Conservation (phyloP, 768 basidiomycete species). For the Tylopilus plumbeoviolaceoides region DNA sequence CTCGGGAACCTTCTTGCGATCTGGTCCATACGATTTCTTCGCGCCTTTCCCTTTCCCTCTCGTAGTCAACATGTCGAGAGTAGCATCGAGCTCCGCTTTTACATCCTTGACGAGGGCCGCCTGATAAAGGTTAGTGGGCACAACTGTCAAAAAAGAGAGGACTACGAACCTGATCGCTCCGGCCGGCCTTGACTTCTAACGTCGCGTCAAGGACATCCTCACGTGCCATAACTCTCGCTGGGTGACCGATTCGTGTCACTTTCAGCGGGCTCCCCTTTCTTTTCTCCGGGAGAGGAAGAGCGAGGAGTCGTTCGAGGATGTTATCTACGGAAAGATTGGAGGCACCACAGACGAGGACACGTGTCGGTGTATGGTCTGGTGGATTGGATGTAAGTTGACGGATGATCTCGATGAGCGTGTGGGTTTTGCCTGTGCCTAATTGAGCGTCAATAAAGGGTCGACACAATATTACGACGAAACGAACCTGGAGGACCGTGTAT, state of each 20-base stretch:
- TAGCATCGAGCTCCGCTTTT: constrained; percentile 75
- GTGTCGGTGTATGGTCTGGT: constrained; percentile 42
- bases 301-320: constrained; percentile 80
- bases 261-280: constrained; percentile 42
- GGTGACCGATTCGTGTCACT: constrained; percentile 91
- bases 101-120: constrained; percentile 85
- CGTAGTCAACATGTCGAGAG: constrained; percentile 62
- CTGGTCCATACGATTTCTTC: constrained; percentile 56
- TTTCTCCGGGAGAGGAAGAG: constrained; percentile 49
- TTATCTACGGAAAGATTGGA: constrained; percentile 97
- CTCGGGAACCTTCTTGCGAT: constrained; percentile 36
- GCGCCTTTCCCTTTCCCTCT: constrained; percentile 74
- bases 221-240: constrained; percentile 82
- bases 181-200: constrained; percentile 65
- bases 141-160: neutral
- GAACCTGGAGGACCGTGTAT: constrained; percentile 97
- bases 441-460: neutral
- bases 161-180: constrained; percentile 59
- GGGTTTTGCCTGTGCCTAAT: constrained; percentile 89
- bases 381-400: constrained; percentile 66
- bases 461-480: neutral
- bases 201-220: constrained; percentile 65
- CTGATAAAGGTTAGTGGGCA: constrained; percentile 33
- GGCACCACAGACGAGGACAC: constrained; percentile 86
- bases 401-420: constrained; percentile 91